Evolutionary conservation across 78 protist species (phyloP).

Genomic region (Diacronema lutheri): DNA sequence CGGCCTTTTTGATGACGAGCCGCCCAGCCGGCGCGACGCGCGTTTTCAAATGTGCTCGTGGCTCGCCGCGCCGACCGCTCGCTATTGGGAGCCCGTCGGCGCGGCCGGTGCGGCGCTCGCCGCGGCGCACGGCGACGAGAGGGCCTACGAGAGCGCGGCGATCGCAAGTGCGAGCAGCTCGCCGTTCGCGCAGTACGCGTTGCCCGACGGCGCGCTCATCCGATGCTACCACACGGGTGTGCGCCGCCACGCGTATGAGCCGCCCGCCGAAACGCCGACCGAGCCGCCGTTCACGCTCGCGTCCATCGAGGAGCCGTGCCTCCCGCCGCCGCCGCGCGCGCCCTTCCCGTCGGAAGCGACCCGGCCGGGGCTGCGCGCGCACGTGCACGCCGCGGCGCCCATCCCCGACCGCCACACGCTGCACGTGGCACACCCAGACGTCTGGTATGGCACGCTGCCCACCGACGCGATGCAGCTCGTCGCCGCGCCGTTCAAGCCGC

Average conservation of each 20-base stretch:
- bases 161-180: too few relatives aligned
- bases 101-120: too few relatives aligned
- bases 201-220: neutral
- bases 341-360: neutral
- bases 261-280: neutral
- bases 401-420: neutral
- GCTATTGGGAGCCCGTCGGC: too few relatives aligned
- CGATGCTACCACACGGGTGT: neutral
- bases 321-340: neutral
- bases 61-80: too few relatives aligned
- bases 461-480: neutral
- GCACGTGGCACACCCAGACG: neutral
- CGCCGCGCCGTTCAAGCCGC: neutral
- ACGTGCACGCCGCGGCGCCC: neutral
- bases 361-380: neutral
- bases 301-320: neutral
- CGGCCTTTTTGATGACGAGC: too few relatives aligned
- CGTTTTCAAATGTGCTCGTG: too few relatives aligned
- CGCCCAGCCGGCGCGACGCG: too few relatives aligned
- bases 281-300: neutral
- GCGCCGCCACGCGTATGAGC: neutral
- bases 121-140: too few relatives aligned
- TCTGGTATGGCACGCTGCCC: neutral
- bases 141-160: too few relatives aligned
- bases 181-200: neutral